A percentile compares a stretch with the other conserved stretches of the same genome.
phyloP scores from a whole-genome alignment of 2,329 filamentous ascomycete species.

The Epichloe hybrida region DNA sequence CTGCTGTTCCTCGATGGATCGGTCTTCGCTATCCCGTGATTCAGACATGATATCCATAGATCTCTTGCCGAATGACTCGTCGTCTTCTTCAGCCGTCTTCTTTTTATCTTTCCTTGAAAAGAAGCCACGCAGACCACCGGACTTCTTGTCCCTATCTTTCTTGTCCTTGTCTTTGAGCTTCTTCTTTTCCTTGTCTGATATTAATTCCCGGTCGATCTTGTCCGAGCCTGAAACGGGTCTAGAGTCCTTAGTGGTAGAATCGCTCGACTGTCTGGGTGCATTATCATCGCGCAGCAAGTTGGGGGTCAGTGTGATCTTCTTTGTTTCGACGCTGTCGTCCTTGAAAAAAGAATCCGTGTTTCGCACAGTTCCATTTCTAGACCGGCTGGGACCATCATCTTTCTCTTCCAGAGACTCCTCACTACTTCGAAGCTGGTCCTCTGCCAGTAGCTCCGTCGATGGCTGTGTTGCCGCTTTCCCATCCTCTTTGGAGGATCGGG shows the following conservation, averaged over 20 bases:
- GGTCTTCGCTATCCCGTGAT: constrained; percentile 30
- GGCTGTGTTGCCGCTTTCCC: constrained; percentile 20
- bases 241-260: constrained; percentile 30
- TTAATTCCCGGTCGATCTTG: constrained; percentile 41
- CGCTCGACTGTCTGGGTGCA: constrained; percentile 37
- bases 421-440: constrained; percentile 34
- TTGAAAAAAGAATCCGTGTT: constrained; percentile 99
- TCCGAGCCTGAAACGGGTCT: constrained; percentile 59
- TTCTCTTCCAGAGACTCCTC: constrained; percentile 54
- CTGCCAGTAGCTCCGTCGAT: constrained; percentile 17
- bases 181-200: constrained; percentile 60
- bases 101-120: constrained; percentile 52
- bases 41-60: constrained; percentile 42
- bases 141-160: constrained; percentile 56
- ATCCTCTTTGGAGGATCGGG: constrained; percentile 28
- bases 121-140: constrained; percentile 43
- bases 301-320: constrained; percentile 93
- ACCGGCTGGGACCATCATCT: constrained; percentile 42
- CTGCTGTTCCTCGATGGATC: constrained; percentile 25
- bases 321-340: constrained; percentile 86
- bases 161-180: constrained; percentile 62
- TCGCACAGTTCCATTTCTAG: constrained; percentile 72
- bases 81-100: constrained; percentile 41
- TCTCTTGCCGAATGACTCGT: constrained; percentile 47
- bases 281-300: constrained; percentile 79